Base-by-base conservation (phyloP, 192 early-diverging fungal species). In the Backusella tuberculispora region DNA sequence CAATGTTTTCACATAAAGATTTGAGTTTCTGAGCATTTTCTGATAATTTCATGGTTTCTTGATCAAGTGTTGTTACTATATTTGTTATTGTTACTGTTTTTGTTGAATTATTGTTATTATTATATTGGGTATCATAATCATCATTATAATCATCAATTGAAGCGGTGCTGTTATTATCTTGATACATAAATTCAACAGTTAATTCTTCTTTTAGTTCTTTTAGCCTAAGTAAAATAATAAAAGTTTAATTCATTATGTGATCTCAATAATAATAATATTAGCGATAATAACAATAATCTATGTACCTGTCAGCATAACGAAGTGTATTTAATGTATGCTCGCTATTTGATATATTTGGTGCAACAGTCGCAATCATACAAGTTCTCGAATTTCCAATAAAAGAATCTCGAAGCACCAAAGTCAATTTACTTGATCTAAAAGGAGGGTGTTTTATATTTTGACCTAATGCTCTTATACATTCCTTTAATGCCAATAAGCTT, bases 311-410 rank as follows among this genome's bases (percentile, higher is more conserved):
- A 21, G 97, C 95, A 80, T 99, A 99, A n/a, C 96, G 90, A 56
- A 99, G 85, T 5, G 97, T 99, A 75, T 99, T 99, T n/a, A 99
- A 81, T 0, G 95, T 94, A 76, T 99, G 95, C 65, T 99, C 97
- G 70, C 89, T 93, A 83, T 97, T 99, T 19, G 90, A 87, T 9
- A 91, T 91, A 48, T 96, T 96, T 29, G 97, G 96, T 19, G 96
- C 96, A 19, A 99, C 90, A 5, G 95, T 99, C 3, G 97, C 97
- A 69, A 99, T 92, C 97, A 99, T 99, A 77, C 96, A 99, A 0
- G 97, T 97, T 10, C 93, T 87, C 38, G 96, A 96, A 81, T 99
- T 95, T 12, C 97, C 97, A 78, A 98, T 90, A 79, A 99, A 97
- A 34, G 96, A 97, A 83, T 99, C 97, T 76, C 97, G 97, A 38